Base-by-base conservation (phyloP, 345 rosid species). In the Salix purpurea region DNA sequence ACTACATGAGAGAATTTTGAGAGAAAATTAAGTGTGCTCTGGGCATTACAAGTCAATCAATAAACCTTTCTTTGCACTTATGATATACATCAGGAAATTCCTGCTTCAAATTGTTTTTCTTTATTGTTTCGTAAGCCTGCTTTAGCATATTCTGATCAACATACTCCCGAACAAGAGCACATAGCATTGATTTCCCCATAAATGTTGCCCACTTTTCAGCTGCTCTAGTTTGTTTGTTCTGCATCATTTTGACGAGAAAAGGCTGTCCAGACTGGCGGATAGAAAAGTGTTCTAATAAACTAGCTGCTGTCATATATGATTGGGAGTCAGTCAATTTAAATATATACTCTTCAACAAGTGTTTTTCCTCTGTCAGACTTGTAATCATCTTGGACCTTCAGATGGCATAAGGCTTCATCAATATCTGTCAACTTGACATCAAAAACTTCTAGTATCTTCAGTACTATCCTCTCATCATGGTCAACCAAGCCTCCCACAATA, bases 191-290 rank as follows among this genome's bases (percentile, higher is more conserved):
- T 79, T 85, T 89, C 70, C 99, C 99, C 91, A 93, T 91, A 87
- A 90, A 91, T 24, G 88, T 87, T 54, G 99, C 97, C 97, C 97
- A 96, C 80, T 83, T 93, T 87, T 93, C 99, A 30, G 99, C 97
- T 67, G 99, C 94, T 85, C 74, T 82, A 76, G 81, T 86, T 74
- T 93, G 91, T 74, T 86, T 88, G 26, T 89, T 89, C 74, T 90
- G 87, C 83, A 96, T 75, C 97, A 96, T 90, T 80, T 89, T 80
- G 58, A 86, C 80, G 34, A 96, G 91, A 77, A 96, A 92, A 26
- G 95, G 75, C 77, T 90, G 78, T 71, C 98, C 96, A 76, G 89
- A 88, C 56, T 90, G 88, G 15, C 89, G 88, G 48, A 96, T 86
- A 18, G 96, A 86, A 79, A 96, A 93, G 81, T 87, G 93, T 79